These are phyloP conservation scores for Darksidea phi DNA, from an alignment of 495 filamentous ascomycete genomes.

Conservation along the genomic window DNA sequence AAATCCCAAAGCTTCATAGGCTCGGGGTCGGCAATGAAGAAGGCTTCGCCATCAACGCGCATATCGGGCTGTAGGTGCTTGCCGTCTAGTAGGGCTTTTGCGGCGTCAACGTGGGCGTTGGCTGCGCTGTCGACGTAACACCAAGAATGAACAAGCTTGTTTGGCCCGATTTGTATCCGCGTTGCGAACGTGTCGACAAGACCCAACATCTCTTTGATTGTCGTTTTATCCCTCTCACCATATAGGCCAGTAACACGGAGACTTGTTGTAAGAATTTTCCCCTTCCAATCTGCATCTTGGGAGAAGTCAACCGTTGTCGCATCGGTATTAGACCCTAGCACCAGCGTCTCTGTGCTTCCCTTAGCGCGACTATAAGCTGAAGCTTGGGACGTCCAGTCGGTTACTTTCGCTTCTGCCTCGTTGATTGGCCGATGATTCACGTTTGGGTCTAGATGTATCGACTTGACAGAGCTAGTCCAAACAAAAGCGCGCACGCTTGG, in stretches of 20 bases:
- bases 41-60: slow-evolving; percentile 17
- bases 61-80: not conserved
- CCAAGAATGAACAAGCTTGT: slow-evolving; percentile 4
- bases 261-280: slow-evolving; percentile 4
- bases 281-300: not conserved
- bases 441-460: not conserved
- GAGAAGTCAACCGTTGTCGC: not conserved
- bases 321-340: not conserved
- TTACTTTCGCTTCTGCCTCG: not conserved
- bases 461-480: slow-evolving; percentile 4
- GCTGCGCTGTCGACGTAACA: slow-evolving; percentile 13
- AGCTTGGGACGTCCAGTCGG: not conserved
- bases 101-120: slow-evolving; percentile 5
- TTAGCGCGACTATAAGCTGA: slow-evolving; percentile 2
- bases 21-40: slow-evolving; percentile 18
- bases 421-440: not conserved
- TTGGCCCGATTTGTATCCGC: slow-evolving; percentile 7
- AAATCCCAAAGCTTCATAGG: slow-evolving; percentile 22
- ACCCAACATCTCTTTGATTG: not conserved
- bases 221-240: slow-evolving; percentile 7
- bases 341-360: slow-evolving; percentile 7
- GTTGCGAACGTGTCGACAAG: not conserved
- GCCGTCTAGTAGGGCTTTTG: slow-evolving; percentile 9
- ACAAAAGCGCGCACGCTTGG: slow-evolving; percentile 1
- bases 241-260: slow-evolving; percentile 6